These are phyloP conservation scores for Hortaea werneckii DNA, from an alignment of 2,329 filamentous ascomycete genomes.

Conservation along the genomic window DNA sequence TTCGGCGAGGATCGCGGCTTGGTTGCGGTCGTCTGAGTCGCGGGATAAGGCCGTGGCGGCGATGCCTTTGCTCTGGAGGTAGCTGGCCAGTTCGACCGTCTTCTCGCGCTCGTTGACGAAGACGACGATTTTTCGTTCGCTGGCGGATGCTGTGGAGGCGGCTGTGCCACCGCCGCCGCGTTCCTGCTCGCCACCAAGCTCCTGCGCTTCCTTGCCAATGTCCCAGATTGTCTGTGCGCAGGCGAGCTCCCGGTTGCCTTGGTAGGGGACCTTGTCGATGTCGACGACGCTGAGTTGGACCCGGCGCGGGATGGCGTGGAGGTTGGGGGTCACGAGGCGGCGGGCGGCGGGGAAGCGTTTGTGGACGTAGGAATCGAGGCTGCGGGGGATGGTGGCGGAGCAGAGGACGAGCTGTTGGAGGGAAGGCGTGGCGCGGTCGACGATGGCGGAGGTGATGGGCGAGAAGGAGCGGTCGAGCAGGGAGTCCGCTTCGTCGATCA, in stretches of 20 bases:
- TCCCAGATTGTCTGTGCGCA: conserved; percentile 93
- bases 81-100: conserved; percentile 69
- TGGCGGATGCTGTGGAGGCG: not conserved
- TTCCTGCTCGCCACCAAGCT: conserved; percentile 28
- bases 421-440: conserved; percentile 72
- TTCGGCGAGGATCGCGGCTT: conserved; percentile 63
- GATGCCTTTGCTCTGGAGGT: conserved; percentile 74
- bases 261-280: conserved; percentile 83
- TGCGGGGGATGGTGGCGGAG: conserved; percentile 88
- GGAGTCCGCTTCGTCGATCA: conserved; percentile 93
- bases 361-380: conserved; percentile 75
- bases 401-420: conserved; percentile 82
- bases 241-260: conserved; percentile 82
- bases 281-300: conserved; percentile 92
- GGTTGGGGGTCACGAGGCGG: conserved; percentile 85
- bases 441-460: conserved; percentile 67
- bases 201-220: conserved; percentile 64
- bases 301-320: conserved; percentile 89
- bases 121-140: conserved; percentile 74
- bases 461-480: conserved; percentile 89
- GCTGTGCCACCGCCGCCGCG: conserved; percentile 34
- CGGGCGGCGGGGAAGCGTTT: conserved; percentile 72
- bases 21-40: conserved; percentile 68
- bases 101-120: conserved; percentile 96
- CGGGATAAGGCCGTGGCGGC: conserved; percentile 77